phyloP scores from a whole-genome alignment of 192 early-diverging fungal species.

The Coemansia sp. region DNA sequence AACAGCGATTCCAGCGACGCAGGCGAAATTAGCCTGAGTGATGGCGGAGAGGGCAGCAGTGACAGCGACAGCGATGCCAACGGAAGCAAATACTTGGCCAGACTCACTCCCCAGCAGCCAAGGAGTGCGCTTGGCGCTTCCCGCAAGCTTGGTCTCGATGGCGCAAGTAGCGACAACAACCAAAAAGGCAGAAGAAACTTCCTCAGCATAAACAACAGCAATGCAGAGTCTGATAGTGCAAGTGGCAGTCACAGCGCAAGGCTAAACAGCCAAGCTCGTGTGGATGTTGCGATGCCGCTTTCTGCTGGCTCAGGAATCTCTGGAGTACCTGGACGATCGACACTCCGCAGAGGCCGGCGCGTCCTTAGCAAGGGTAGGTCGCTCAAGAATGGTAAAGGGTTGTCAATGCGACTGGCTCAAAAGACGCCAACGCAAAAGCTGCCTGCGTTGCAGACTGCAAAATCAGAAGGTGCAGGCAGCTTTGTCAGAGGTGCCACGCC shows the following conservation, averaged over 20 bases:
- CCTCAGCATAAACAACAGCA: background rate
- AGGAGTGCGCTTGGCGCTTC: background rate
- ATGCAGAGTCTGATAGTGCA: background rate
- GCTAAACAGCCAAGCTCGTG: background rate
- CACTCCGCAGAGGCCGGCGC: conserved; percentile 43
- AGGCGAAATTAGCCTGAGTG: conserved; percentile 25
- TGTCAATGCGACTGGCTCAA: background rate
- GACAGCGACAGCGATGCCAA: conserved; percentile 36
- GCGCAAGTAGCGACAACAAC: background rate
- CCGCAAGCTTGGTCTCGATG: background rate
- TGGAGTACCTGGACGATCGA: conserved; percentile 16
- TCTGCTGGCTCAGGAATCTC: conserved; percentile 6
- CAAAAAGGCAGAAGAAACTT: background rate
- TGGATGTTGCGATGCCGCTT: background rate
- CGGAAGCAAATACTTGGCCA: conserved; percentile 37
- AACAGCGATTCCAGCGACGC: conserved; percentile 28
- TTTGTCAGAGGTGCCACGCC: background rate
- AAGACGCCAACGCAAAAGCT: background rate
- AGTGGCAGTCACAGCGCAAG: background rate
- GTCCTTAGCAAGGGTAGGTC: conserved; percentile 25
- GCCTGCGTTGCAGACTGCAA: background rate
- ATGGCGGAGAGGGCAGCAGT: conserved; percentile 4
- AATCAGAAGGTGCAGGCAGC: background rate
- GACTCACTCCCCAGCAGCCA: conserved; percentile 10
- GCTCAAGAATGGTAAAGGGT: conserved; percentile 7